Conservation (phyloP, 2,329 filamentous ascomycete genomes). For the Pestalotiopsis sp. region DNA sequence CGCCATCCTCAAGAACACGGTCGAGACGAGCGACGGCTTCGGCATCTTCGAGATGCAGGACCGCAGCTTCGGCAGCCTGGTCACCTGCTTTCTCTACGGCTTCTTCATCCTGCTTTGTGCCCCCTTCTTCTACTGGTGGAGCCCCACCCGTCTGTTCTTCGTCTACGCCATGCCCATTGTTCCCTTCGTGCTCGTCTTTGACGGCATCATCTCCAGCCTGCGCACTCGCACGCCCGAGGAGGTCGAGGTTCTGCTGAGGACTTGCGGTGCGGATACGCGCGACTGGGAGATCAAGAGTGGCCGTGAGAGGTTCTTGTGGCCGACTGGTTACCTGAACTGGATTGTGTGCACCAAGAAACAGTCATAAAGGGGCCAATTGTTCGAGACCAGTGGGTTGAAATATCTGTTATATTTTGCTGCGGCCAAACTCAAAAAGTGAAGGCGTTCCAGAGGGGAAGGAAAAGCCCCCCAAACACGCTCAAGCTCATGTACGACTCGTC, state of each 20-base stretch:
- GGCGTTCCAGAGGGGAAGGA: neutral
- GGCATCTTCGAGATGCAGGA: conserved; percentile 78
- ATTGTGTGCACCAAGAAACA: conserved; percentile 47
- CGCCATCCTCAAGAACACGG: conserved; percentile 64
- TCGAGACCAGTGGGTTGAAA: neutral
- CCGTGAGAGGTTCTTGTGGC: conserved; percentile 49
- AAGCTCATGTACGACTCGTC: conserved; percentile 13
- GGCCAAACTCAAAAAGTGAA: conserved; percentile 1
- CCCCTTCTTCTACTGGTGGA: conserved; percentile 56
- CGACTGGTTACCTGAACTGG: conserved; percentile 54
- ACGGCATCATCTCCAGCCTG: conserved; percentile 69
- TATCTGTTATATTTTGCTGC: conserved; percentile 14
- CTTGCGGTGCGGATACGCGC: conserved; percentile 47
- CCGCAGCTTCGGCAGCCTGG: conserved; percentile 55
- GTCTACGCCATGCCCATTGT: conserved; percentile 69
- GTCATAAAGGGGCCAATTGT: neutral
- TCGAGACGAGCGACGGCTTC: conserved; percentile 68
- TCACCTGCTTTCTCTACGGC: conserved; percentile 56
- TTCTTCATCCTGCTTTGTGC: conserved; percentile 53
- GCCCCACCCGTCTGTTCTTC: conserved; percentile 61
- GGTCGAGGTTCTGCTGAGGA: conserved; percentile 60
- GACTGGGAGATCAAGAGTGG: conserved; percentile 55
- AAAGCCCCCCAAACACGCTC: conserved; percentile 16
- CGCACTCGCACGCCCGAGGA: conserved; percentile 70
- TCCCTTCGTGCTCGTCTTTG: conserved; percentile 68